A percentile compares a stretch with the other conserved stretches of the same genome.
Conservation (phyloP, 2,329 filamentous ascomycete species). For the Cercospora canescens region DNA sequence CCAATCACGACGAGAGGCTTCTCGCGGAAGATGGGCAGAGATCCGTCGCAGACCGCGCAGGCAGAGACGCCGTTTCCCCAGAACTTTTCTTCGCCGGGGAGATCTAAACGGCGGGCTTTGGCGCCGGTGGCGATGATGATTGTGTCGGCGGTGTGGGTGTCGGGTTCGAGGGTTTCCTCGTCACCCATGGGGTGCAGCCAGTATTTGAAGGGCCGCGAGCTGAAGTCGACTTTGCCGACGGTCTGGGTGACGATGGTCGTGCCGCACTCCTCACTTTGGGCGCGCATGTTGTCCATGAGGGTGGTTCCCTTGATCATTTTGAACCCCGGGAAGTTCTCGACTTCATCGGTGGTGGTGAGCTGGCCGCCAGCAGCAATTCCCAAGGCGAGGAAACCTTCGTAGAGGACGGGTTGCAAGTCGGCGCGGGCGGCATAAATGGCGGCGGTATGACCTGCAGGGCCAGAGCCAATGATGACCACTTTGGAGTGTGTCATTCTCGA, state of each 20-base stretch:
- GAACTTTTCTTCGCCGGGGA: constrained; percentile 89
- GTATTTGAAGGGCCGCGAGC: constrained; percentile 83
- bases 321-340: constrained; percentile 98
- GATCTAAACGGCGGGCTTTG: constrained; percentile 78
- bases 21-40: constrained; percentile 94
- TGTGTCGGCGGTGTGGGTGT: constrained; percentile 80
- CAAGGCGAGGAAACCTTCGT: constrained; percentile 97
- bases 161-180: constrained; percentile 67
- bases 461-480: constrained; percentile 78
- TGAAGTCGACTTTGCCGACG: constrained; percentile 83
- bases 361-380: constrained; percentile 95
- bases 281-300: constrained; percentile 94
- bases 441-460: constrained; percentile 95
- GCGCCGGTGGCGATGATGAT: constrained; percentile 95
- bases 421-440: constrained; percentile 94
- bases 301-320: constrained; percentile 82
- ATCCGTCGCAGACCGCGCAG: constrained; percentile 96
- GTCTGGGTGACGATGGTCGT: constrained; percentile 93
- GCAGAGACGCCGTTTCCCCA: constrained; percentile 97
- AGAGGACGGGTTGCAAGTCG: constrained; percentile 90
- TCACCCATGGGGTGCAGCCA: constrained; percentile 75
- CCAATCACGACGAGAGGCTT: constrained; percentile 95
- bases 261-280: constrained; percentile 87
- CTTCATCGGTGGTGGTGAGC: constrained; percentile 95
- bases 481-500: constrained; percentile 81